phyloP scores from a whole-genome alignment of 352 stramenopile species.

The Pythium rhizo-oryzae region DNA sequence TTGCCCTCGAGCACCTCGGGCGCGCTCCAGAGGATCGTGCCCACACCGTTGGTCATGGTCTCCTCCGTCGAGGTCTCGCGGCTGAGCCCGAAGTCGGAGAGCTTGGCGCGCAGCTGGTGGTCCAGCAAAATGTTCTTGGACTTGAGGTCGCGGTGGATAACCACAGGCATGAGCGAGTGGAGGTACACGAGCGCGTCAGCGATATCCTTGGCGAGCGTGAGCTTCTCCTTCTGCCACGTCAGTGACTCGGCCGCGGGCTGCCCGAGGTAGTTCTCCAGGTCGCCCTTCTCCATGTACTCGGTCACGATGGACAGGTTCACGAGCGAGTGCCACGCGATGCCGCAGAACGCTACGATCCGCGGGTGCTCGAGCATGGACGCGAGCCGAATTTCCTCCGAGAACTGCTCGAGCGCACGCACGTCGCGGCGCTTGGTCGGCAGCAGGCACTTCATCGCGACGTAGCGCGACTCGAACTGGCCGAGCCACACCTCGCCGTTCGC shows the following conservation, averaged over 20 bases:
- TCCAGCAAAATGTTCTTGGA: constrained; percentile 78
- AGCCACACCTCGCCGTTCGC: constrained; percentile 83
- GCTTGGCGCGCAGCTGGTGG: constrained; percentile 59
- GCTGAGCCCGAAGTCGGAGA: constrained; percentile 76
- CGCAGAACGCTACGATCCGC: constrained; percentile 81
- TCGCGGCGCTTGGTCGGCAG: constrained; percentile 67
- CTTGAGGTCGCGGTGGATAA: constrained; percentile 78
- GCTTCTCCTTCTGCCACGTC: constrained; percentile 62
- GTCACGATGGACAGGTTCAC: constrained; percentile 76
- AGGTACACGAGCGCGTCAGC: constrained; percentile 73
- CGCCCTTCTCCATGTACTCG: constrained; percentile 80
- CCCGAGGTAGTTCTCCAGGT: constrained; percentile 57
- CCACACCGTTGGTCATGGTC: constrained; percentile 80
- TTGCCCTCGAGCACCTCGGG: constrained; percentile 74
- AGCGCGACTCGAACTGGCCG: constrained; percentile 71
- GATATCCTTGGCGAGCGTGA: constrained; percentile 62
- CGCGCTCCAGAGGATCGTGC: constrained; percentile 75
- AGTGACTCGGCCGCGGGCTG: constrained; percentile 43
- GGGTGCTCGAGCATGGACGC: constrained; percentile 78
- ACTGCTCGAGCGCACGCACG: constrained; percentile 65
- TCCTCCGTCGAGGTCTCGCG: constrained; percentile 67
- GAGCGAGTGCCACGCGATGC: constrained; percentile 79
- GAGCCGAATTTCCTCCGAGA: constrained; percentile 83
- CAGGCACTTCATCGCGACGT: constrained; percentile 82
- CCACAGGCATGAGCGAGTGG: constrained; percentile 62